Evolutionary conservation across 169 alveolate species (phyloP), one percentile per base, ranked within the genome.

Genomic region (Cryptosporidium andersoni): DNA sequence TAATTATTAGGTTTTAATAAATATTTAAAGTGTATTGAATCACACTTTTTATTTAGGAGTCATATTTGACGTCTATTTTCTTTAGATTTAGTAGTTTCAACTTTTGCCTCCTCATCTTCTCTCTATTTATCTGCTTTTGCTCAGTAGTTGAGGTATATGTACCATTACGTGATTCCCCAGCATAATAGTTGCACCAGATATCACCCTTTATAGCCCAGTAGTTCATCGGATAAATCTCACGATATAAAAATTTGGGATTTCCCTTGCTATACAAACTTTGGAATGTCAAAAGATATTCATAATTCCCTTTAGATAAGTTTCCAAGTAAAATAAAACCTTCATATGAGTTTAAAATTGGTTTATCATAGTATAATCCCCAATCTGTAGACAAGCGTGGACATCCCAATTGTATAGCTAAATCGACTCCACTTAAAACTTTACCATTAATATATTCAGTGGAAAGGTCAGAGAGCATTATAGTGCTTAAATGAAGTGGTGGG

Each of bases 361-460:
- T 94, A 11, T 88, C 63, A 81, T 94, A 97, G 64, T 92, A 90
- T 49, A 92, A 94, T 0, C 99, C 99, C 99, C 99, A 98, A 89
- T 98, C 99, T 64, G 98, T 95, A 8, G 99, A 95, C 47, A 98
- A 92, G 58, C 99, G 92, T 8, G 99, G 99, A 81, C 99, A 98
- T 3, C 98, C 99, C 14, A 98, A 92, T 93, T 98, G 92, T 67
- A 93, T 82, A 40, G 82, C 39, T 40, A 48, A 68, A 11, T 63
- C 81, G 9, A 68, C 34, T 47, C 65, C 85, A 9, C 65, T 52
- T 45, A 55, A 43, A 40, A 64, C 12, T 4, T 62, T 53, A 14
- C 53, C 34, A 42, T 63, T 51, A 52, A 64, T 40, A 51, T 12
- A 53, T 64, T 51, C 64, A 36, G 43, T 39, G 51, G 55, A 56